A percentile compares a stretch with the other conserved stretches of the same genome.
Conservation (phyloP, 2,329 filamentous ascomycete genomes). For the Thielaviopsis cerberus region DNA sequence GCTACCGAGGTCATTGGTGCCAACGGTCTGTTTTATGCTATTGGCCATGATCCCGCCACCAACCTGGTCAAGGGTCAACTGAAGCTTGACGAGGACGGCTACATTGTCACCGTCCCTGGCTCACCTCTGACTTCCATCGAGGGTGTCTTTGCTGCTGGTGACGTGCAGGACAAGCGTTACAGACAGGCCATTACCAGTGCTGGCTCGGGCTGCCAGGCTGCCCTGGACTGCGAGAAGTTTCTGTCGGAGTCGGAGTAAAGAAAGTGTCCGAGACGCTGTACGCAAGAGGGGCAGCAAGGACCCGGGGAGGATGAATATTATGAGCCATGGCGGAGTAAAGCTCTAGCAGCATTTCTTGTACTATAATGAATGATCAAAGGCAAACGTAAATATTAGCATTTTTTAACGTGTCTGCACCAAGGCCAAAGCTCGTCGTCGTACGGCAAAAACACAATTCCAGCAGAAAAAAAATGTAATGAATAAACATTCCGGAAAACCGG, state of each 20-base stretch:
- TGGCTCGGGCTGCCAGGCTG: slow-evolving; percentile 85
- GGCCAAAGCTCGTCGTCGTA: too few relatives aligned
- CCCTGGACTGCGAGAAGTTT: slow-evolving; percentile 88
- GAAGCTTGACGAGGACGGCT: slow-evolving; percentile 74
- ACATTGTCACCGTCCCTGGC: slow-evolving; percentile 75
- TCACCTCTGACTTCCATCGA: slow-evolving; percentile 73
- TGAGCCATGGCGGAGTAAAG: slow-evolving; percentile 1
- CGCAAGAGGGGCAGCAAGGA: too few relatives aligned
- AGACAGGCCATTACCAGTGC: slow-evolving; percentile 95
- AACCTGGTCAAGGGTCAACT: slow-evolving; percentile 78
- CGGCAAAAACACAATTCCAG: too few relatives aligned
- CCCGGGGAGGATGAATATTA: not conserved
- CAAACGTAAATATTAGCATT: not conserved
- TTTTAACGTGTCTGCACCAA: not conserved
- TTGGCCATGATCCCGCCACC: slow-evolving; percentile 90
- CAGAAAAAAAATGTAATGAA: not conserved
- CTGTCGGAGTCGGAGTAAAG: slow-evolving; percentile 53
- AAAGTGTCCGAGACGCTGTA: not conserved
- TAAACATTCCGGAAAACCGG: not conserved
- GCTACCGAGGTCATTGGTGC: slow-evolving; percentile 69
- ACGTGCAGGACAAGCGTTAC: slow-evolving; percentile 97
- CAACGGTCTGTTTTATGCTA: slow-evolving; percentile 89
- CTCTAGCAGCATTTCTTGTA: not conserved
- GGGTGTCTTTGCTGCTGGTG: slow-evolving; percentile 89
- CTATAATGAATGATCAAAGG: not conserved